Evolutionary conservation across 331 rosid genomes (phyloP).

Genomic region (Stylosanthes scabra): DNA sequence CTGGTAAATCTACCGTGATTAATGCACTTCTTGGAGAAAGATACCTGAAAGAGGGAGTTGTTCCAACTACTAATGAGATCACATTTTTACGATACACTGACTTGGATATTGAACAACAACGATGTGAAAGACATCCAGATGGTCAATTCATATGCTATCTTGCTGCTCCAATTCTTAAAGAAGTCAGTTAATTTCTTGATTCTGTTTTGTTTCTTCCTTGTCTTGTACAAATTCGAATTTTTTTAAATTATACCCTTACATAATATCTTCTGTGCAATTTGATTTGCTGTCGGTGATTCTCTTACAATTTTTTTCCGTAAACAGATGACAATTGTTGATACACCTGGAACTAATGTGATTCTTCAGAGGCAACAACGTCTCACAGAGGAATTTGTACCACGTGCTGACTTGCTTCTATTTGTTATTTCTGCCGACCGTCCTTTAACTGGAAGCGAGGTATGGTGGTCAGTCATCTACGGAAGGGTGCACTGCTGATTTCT

Average conservation of each 20-base stretch:
- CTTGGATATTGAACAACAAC: conserved; percentile 50
- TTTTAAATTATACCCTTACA: background rate
- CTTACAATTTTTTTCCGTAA: conserved; percentile 25
- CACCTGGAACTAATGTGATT: conserved; percentile 99
- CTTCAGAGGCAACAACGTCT: conserved; percentile 97
- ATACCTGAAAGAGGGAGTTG: conserved; percentile 58
- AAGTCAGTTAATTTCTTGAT: conserved; percentile 55
- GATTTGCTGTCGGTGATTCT: conserved; percentile 26
- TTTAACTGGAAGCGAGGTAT: conserved; percentile 96
- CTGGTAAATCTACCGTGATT: conserved; percentile 95
- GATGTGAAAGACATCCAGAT: conserved; percentile 88
- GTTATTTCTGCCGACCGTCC: conserved; percentile 98
- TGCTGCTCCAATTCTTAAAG: conserved; percentile 94
- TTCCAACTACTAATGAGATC: conserved; percentile 62
- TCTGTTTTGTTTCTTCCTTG: conserved; percentile 32
- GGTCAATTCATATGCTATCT: conserved; percentile 93
- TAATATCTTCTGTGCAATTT: conserved; percentile 1
- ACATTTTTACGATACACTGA: conserved; percentile 52
- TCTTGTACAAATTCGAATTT: background rate
- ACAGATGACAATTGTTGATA: conserved; percentile 94
- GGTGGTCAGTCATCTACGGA: conserved; percentile 29
- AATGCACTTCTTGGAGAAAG: conserved; percentile 93
- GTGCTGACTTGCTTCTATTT: conserved; percentile 96
- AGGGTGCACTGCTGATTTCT: conserved; percentile 25
- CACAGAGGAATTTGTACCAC: conserved; percentile 97